phyloP scores from a whole-genome alignment of 2,329 filamentous ascomycete genomes.

The Aspergillus pseudonomiae region DNA sequence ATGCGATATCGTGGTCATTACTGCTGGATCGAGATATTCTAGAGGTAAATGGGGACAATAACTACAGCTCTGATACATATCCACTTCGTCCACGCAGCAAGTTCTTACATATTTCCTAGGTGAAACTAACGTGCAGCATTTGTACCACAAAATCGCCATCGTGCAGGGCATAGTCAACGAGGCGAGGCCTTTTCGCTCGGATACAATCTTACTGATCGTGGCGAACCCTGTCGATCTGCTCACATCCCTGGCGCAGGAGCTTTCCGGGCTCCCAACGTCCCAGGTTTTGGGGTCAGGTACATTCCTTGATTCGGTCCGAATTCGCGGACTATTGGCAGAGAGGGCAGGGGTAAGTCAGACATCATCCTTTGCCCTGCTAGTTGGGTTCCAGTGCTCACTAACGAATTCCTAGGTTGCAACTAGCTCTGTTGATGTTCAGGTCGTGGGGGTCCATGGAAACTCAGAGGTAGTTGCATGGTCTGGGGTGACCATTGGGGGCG shows the following conservation, averaged over 20 bases:
- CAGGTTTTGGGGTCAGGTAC: conserved; percentile 60
- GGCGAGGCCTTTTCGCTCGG: conserved; percentile 53
- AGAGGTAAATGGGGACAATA: conserved; percentile 29
- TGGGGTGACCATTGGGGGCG: conserved; percentile 46
- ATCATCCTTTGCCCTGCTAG: neutral
- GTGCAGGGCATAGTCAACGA: conserved; percentile 50
- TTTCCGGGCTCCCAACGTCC: conserved; percentile 51
- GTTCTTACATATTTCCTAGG: conserved; percentile 24
- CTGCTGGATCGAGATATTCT: conserved; percentile 56
- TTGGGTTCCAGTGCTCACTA: neutral
- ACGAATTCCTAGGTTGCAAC: conserved; percentile 27
- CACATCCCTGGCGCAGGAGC: conserved; percentile 52
- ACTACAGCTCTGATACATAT: too few relatives aligned
- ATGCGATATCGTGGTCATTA: conserved; percentile 59
- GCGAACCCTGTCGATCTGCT: conserved; percentile 60
- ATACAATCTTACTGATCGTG: conserved; percentile 55
- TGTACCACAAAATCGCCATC: conserved; percentile 47
- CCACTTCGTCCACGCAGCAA: neutral
- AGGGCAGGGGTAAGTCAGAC: conserved; percentile 1
- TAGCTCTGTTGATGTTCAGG: conserved; percentile 45
- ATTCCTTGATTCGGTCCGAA: conserved; percentile 55
- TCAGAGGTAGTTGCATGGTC: conserved; percentile 55
- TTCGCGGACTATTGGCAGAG: conserved; percentile 38
- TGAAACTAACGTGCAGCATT: conserved; percentile 50
- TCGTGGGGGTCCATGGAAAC: conserved; percentile 55